These are phyloP conservation scores for Cocos nucifera DNA, from an alignment of 176 grass and related monocot species.

Conservation along the genomic window DNA sequence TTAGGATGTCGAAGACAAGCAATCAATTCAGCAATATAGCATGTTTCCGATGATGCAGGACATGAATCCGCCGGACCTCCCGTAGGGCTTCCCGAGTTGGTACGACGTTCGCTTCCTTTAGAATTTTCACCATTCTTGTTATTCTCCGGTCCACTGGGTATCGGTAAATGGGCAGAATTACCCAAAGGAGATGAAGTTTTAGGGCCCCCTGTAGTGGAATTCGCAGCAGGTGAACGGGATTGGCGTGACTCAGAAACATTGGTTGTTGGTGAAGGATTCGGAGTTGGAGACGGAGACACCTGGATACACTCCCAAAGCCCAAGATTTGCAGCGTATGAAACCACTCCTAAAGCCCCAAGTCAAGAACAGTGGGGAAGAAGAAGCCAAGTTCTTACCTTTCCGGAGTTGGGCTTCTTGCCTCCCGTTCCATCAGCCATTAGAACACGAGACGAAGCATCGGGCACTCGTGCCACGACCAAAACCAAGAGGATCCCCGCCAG, in stretches of 20 bases:
- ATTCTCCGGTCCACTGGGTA: too few relatives aligned
- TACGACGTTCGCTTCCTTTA: not conserved
- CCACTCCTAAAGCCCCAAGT: not conserved
- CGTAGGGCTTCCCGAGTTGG: constrained; percentile 4
- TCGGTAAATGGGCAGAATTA: too few relatives aligned
- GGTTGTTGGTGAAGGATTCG: not conserved
- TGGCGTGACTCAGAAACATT: not conserved
- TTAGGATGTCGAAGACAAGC: constrained; percentile 27
- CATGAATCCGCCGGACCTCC: constrained; percentile 5
- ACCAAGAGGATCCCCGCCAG: constrained; percentile 15
- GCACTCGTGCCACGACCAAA: constrained; percentile 3
- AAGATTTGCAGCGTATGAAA: not conserved
- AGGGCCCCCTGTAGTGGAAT: too few relatives aligned
- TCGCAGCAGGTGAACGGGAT: not conserved
- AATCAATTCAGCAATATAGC: constrained; percentile 18
- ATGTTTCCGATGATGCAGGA: constrained; percentile 8
- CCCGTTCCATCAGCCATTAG: constrained; percentile 19
- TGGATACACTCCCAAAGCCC: not conserved
- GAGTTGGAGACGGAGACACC: not conserved
- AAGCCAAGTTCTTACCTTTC: constrained; percentile 18
- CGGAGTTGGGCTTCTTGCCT: not conserved
- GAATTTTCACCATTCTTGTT: too few relatives aligned
- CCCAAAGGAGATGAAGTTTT: too few relatives aligned
- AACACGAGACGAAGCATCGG: constrained; percentile 24
- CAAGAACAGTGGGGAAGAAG: not conserved